These are phyloP conservation scores for Flaveria linearis DNA, from an alignment of 129 eudicot genomes.

Conservation along the genomic window DNA sequence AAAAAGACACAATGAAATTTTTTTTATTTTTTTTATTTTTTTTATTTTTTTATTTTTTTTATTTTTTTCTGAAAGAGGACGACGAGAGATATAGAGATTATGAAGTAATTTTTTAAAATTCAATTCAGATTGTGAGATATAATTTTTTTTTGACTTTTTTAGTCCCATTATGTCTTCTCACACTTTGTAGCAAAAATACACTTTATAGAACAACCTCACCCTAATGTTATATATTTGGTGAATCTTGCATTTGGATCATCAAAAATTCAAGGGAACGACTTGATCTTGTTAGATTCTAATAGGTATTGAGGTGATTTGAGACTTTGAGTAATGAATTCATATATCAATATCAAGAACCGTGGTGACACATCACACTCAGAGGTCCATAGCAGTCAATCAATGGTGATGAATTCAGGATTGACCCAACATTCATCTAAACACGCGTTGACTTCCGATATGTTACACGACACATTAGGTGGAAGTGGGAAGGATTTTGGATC, in stretches of 20 bases:
- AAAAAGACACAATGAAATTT: too few species aligned
- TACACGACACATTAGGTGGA: constrained; percentile 59
- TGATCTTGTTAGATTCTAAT: constrained; percentile 16
- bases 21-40: too few species aligned
- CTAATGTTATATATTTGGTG: constrained; percentile 6
- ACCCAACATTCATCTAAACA: constrained; percentile 56
- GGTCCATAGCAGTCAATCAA: constrained; percentile 35
- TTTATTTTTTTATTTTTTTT: too few species aligned
- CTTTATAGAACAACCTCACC: too few species aligned
- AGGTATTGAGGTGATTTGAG: constrained; percentile 21
- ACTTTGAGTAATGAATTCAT: constrained; percentile 52
- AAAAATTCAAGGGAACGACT: constrained; percentile 16
- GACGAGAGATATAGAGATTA: too few species aligned
- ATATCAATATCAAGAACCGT: constrained; percentile 52
- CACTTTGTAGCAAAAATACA: too few species aligned
- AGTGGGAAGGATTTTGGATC: constrained; percentile 75
- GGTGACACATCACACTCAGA: constrained; percentile 39
- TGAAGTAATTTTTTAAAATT: too few species aligned
- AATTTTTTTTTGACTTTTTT: too few species aligned
- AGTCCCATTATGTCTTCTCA: too few species aligned
- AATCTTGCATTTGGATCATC: constrained; percentile 12
- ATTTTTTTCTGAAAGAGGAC: too few species aligned
- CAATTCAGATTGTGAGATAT: too few species aligned
- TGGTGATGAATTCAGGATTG: constrained; percentile 33
- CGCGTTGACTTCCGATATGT: constrained; percentile 66